phyloP scores from a whole-genome alignment of 331 rosid genomes.

The Quercus lobata region DNA sequence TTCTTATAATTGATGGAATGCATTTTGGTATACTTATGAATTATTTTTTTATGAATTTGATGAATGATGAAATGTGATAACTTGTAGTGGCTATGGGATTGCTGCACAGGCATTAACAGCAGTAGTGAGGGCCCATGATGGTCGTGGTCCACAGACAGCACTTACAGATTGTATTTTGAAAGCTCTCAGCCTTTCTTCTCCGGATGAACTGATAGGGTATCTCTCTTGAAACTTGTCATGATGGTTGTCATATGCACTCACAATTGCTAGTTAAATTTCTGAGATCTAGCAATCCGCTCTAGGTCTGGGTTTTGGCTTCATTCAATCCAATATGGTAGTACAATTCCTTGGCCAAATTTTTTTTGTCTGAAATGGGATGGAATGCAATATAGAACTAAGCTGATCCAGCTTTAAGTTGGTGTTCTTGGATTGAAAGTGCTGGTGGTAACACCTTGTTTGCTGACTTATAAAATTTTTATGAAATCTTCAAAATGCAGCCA shows the following conservation, averaged over 20 bases:
- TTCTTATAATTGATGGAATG: background rate
- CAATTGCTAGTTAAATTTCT: background rate
- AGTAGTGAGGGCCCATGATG: slow-evolving; percentile 73
- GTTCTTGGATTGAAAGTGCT: background rate
- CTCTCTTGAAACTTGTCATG: background rate
- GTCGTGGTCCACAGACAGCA: slow-evolving; percentile 78
- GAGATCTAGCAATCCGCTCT: no score
- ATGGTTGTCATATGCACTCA: background rate
- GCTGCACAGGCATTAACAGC: slow-evolving; percentile 92
- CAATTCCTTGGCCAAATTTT: no score
- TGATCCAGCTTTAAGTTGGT: background rate
- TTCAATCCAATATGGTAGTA: background rate
- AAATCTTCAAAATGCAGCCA: background rate
- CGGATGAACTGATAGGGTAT: slow-evolving; percentile 91
- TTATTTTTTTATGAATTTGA: background rate
- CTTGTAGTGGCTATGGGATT: slow-evolving; percentile 94
- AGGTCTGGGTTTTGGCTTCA: background rate
- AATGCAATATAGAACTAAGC: background rate
- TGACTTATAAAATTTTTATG: background rate
- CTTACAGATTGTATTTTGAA: slow-evolving; percentile 60
- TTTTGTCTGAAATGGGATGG: background rate
- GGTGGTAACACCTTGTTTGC: background rate
- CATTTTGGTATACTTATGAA: background rate
- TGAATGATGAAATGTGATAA: slow-evolving; percentile 21
- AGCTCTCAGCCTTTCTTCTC: slow-evolving; percentile 62